phyloP scores from a whole-genome alignment of 495 filamentous ascomycete genomes.

The Hypoxylon fragiforme region DNA sequence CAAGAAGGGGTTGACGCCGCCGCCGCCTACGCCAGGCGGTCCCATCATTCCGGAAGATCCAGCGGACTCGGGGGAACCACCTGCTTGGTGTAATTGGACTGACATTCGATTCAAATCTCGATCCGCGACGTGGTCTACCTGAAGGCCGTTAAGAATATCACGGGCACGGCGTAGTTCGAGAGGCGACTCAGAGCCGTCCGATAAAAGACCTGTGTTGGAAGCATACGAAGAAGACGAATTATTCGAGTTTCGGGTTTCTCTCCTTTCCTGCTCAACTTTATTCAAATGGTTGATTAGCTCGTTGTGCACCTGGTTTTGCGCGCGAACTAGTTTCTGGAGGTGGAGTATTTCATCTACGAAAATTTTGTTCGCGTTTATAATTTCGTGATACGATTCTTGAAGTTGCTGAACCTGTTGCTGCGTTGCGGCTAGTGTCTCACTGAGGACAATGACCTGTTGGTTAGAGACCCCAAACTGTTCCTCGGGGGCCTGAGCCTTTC shows the following conservation, averaged over 20 bases:
- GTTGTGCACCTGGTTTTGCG: conserved; percentile 60
- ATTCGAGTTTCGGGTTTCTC: conserved; percentile 46
- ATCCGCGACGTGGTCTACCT: conserved; percentile 77
- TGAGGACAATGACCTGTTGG: conserved; percentile 88
- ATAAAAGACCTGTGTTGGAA: conserved; percentile 43
- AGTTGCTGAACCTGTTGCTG: conserved; percentile 88
- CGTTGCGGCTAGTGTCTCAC: conserved; percentile 84
- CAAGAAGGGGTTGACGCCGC: conserved; percentile 41
- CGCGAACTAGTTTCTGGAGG: conserved; percentile 86
- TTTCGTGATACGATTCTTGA: conserved; percentile 80
- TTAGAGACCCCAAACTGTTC: conserved; percentile 71
- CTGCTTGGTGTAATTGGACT: conserved; percentile 67
- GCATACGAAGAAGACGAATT: conserved; percentile 44
- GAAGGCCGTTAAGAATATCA: conserved; percentile 80
- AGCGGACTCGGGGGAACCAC: conserved; percentile 51
- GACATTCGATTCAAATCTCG: conserved; percentile 75
- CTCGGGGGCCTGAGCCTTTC: conserved; percentile 70
- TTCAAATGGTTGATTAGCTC: conserved; percentile 55
- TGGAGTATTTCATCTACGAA: conserved; percentile 85
- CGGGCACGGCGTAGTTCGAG: conserved; percentile 87
- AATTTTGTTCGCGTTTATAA: conserved; percentile 81
- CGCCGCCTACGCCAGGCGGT: conserved; percentile 41
- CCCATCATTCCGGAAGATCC: conserved; percentile 50
- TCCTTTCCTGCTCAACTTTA: conserved; percentile 49
- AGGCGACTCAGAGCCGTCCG: conserved; percentile 62